Conservation (phyloP, 192 early-diverging fungal species). For the Coemansia pectinata region DNA sequence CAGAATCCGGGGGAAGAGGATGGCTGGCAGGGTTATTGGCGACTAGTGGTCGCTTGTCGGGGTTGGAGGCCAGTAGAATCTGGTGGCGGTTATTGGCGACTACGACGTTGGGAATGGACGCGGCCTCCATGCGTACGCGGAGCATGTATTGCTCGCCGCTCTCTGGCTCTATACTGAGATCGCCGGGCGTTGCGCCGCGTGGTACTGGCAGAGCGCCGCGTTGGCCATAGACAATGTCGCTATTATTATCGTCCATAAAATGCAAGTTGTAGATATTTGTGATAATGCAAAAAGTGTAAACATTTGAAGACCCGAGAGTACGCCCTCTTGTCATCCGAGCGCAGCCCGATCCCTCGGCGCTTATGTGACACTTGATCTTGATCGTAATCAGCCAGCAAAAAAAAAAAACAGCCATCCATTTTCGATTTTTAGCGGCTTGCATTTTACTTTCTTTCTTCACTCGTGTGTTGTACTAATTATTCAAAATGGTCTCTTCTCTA, state of each 20-base stretch:
- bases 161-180: constrained; percentile 29
- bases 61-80: background rate
- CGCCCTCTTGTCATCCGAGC: background rate
- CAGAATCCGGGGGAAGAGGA: background rate
- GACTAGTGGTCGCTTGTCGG: background rate
- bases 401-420: background rate
- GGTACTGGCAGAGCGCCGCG: constrained; percentile 40
- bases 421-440: background rate
- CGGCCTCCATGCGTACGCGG: constrained; percentile 35
- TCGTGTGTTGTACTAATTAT: background rate
- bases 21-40: background rate
- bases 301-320: background rate
- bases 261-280: background rate
- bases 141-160: constrained; percentile 53
- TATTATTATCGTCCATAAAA: background rate
- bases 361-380: background rate
- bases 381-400: background rate
- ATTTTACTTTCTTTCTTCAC: constrained; percentile 2
- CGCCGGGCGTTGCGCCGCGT: constrained; percentile 16
- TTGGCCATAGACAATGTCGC: constrained; percentile 16
- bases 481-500: constrained; percentile 62
- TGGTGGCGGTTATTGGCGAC: constrained; percentile 18
- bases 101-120: constrained; percentile 22
- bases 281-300: background rate
- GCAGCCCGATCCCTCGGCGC: background rate